These are phyloP conservation scores for Hyaloscypha bicolor DNA, from an alignment of 495 filamentous ascomycete genomes.

Conservation along the genomic window DNA sequence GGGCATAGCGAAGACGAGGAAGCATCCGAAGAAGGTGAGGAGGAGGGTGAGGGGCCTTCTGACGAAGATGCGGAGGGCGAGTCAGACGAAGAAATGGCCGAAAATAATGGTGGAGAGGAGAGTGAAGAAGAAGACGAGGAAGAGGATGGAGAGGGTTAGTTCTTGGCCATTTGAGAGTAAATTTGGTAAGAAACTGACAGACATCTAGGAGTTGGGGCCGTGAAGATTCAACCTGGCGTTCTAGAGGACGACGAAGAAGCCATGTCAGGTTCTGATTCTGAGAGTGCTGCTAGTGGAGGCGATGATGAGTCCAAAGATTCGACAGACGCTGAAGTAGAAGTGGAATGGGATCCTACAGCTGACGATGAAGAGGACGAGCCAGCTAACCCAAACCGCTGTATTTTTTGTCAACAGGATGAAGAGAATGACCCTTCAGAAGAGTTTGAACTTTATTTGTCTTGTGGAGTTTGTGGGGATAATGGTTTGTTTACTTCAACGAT, in stretches of 20 bases:
- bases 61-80: constrained; percentile 48
- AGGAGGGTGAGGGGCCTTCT: constrained; percentile 34
- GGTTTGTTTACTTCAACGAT: constrained; percentile 57
- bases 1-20: constrained; percentile 43
- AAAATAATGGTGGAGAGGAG: constrained; percentile 44
- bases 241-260: constrained; percentile 49
- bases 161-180: too few relatives aligned
- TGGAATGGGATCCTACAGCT: constrained; percentile 59
- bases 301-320: constrained; percentile 37
- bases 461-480: constrained; percentile 82
- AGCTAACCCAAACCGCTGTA: constrained; percentile 41
- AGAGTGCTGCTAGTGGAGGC: constrained; percentile 35
- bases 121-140: constrained; percentile 42
- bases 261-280: constrained; percentile 41
- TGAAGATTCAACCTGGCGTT: constrained; percentile 65
- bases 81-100: constrained; percentile 34
- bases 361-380: constrained; percentile 65
- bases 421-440: constrained; percentile 56
- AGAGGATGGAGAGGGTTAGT: constrained; percentile 55
- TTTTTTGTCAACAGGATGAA: constrained; percentile 37
- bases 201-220: constrained; percentile 59
- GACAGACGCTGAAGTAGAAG: constrained; percentile 45
- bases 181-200: neutral
- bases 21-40: constrained; percentile 40
- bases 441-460: constrained; percentile 83